Percentiles rank a stretch among this genome's conserved stretches.
Conservation (phyloP, 306 rosid genomes). For the Glycine latifolia region DNA sequence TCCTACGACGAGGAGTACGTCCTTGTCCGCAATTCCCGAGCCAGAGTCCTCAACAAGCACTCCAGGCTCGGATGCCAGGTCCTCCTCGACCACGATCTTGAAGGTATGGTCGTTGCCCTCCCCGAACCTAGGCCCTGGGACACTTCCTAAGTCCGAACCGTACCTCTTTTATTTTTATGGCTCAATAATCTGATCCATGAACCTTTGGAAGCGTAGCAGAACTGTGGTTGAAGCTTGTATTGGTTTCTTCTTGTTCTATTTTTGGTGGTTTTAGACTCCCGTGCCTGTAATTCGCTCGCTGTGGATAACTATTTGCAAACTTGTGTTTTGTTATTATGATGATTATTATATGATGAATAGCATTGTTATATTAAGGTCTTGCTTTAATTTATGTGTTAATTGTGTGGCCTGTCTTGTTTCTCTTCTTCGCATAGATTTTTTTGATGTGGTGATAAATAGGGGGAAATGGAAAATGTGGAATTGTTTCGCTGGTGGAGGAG, state of each 20-base stretch:
- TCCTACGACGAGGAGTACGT: constrained; percentile 90
- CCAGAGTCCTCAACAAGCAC: constrained; percentile 78
- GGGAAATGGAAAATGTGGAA: neutral
- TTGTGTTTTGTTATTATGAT: neutral
- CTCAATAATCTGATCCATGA: constrained; percentile 40
- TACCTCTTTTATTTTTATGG: neutral
- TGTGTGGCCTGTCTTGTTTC: neutral
- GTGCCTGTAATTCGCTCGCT: constrained; percentile 24
- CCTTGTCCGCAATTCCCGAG: constrained; percentile 67
- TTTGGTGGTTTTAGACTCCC: neutral
- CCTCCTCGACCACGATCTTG: constrained; percentile 71
- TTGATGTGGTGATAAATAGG: no score
- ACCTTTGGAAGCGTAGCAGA: neutral
- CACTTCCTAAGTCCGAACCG: constrained; percentile 54
- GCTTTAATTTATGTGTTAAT: neutral
- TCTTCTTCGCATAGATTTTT: neutral
- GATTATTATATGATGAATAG: neutral
- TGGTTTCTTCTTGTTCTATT: constrained; percentile 14
- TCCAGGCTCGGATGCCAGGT: constrained; percentile 94
- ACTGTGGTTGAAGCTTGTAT: neutral
- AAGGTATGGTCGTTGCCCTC: constrained; percentile 96
- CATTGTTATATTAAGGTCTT: neutral
- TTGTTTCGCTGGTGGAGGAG: constrained; percentile 21
- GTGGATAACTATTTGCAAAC: constrained; percentile 37
- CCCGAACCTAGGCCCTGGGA: constrained; percentile 97